phyloP scores from a whole-genome alignment of 805 yeast genomes.

The Saccharomyces cerevisiae region DNA sequence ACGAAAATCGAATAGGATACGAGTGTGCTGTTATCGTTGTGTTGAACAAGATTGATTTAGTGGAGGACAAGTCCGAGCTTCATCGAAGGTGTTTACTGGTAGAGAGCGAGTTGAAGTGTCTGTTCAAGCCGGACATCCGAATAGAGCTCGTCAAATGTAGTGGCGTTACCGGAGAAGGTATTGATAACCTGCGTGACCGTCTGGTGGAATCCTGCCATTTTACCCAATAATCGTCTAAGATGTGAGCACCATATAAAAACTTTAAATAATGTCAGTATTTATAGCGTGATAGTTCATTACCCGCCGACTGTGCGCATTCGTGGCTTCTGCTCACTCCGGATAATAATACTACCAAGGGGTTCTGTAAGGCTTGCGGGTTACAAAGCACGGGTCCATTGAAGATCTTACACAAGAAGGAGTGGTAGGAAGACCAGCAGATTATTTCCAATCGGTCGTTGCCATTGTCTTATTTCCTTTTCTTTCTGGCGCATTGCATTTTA shows the following conservation, averaged over 20 bases:
- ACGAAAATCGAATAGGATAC: conserved; percentile 63
- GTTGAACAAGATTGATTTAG: conserved; percentile 67
- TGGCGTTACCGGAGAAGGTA: conserved; percentile 19
- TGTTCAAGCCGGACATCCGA: not conserved
- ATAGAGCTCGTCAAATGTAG: conserved; percentile 12
- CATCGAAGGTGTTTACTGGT: not conserved
- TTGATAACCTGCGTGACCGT: conserved; percentile 5
- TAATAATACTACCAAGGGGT: not conserved
- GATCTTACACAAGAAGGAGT: not conserved
- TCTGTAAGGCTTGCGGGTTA: not conserved
- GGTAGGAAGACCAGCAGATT: not conserved
- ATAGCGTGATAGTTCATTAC: not conserved
- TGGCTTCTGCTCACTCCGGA: not conserved
- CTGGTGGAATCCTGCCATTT: not conserved
- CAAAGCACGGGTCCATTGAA: not conserved
- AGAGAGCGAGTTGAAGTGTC: not conserved
- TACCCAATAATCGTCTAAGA: not conserved
- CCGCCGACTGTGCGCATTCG: not conserved
- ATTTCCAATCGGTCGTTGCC: not conserved
- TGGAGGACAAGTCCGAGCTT: conserved; percentile 20
- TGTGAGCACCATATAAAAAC: not conserved
- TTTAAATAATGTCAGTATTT: not conserved
- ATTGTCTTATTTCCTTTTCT: not conserved
- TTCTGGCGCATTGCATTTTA: not conserved
- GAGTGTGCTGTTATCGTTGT: conserved; percentile 47